Conservation (phyloP, 192 early-diverging fungal genomes). For the Coemansia sp. region DNA sequence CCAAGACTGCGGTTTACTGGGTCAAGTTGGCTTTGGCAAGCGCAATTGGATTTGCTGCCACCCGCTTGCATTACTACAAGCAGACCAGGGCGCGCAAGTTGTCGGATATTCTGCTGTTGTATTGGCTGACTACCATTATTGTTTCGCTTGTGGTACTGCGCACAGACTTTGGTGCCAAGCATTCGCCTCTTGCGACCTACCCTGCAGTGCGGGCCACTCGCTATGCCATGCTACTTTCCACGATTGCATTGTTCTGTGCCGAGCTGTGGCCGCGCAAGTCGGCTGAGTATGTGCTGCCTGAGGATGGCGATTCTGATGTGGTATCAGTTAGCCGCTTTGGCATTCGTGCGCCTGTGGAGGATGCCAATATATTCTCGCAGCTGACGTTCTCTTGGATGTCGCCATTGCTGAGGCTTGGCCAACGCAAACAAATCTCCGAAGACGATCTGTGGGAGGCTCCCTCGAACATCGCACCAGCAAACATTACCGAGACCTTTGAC, state of each 20-base stretch:
- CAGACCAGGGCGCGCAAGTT: conserved; percentile 11
- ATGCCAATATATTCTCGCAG: conserved; percentile 77
- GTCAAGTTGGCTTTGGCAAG: conserved; percentile 13
- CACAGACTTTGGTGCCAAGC: conserved; percentile 3
- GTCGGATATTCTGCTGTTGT: conserved; percentile 26
- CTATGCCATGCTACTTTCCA: not conserved
- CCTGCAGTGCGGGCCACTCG: conserved; percentile 1
- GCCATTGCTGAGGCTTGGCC: conserved; percentile 73
- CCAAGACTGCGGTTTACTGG: conserved; percentile 14
- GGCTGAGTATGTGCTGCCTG: conserved; percentile 12
- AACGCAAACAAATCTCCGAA: conserved; percentile 63
- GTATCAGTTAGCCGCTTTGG: not conserved
- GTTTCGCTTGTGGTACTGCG: conserved; percentile 19
- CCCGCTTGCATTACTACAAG: conserved; percentile 20
- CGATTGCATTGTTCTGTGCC: conserved; percentile 11
- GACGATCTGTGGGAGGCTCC: conserved; percentile 75
- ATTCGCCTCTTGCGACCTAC: not conserved
- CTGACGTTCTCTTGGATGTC: conserved; percentile 89
- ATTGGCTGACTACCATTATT: conserved; percentile 12
- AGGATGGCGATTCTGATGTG: conserved; percentile 2
- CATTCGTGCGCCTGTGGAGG: conserved; percentile 65
- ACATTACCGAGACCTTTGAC: conserved; percentile 65
- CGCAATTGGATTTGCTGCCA: not conserved
- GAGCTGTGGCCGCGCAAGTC: conserved; percentile 28
- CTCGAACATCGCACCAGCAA: conserved; percentile 56